A percentile compares a stretch with the other conserved stretches of the same genome.
Evolutionary conservation across 345 rosid genomes (phyloP).

Genomic region (Rhizophora apiculata): DNA sequence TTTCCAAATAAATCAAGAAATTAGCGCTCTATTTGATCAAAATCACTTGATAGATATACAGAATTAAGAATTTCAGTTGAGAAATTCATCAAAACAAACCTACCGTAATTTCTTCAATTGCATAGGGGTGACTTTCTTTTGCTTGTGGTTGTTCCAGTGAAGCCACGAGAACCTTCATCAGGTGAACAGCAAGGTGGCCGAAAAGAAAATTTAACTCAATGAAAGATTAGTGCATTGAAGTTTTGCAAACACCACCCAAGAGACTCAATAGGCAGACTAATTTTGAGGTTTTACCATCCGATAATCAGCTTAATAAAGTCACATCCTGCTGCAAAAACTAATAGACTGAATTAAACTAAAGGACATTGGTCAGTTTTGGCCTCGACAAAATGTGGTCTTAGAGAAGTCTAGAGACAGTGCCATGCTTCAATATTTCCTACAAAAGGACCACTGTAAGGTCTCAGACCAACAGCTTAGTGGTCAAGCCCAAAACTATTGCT

Average conservation of each 20-base stretch:
- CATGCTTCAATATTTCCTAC: too few species aligned
- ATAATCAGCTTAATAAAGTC: too few species aligned
- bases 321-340: too few species aligned
- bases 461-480: too few species aligned
- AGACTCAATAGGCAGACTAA: not conserved
- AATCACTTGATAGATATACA: not conserved
- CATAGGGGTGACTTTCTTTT: constrained; percentile 25
- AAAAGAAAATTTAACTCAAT: constrained; percentile 11
- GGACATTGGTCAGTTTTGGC: too few species aligned
- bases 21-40: not conserved
- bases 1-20: constrained; percentile 17
- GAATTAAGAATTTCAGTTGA: not conserved
- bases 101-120: constrained; percentile 39
- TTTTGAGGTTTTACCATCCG: too few species aligned
- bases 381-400: too few species aligned
- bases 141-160: constrained; percentile 56
- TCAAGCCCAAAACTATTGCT: too few species aligned
- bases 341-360: too few species aligned
- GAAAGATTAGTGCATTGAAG: constrained; percentile 7
- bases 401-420: too few species aligned
- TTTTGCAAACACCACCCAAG: constrained; percentile 8
- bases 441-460: too few species aligned
- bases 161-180: constrained; percentile 58
- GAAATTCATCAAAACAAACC: constrained; percentile 33
- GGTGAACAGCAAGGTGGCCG: constrained; percentile 89